Evolutionary conservation across 2,329 filamentous ascomycete species (phyloP).

Genomic region (Teratosphaeria pseudoeucalypti): DNA sequence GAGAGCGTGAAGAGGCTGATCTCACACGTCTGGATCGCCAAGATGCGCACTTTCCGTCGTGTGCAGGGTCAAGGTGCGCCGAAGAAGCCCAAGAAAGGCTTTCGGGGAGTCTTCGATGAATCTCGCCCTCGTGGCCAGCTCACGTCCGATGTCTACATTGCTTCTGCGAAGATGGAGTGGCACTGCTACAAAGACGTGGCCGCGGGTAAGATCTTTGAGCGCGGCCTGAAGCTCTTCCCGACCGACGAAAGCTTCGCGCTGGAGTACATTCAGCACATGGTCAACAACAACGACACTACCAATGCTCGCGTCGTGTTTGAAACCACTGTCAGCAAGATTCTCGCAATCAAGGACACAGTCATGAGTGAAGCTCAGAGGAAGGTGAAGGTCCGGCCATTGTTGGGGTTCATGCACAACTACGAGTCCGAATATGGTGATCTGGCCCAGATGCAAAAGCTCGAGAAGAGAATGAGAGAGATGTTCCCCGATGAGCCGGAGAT

Average conservation of each 20-base stretch:
- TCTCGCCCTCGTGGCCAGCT: conserved; percentile 78
- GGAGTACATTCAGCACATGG: conserved; percentile 90
- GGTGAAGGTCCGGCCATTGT: conserved; percentile 69
- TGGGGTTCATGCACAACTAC: conserved; percentile 87
- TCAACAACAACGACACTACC: conserved; percentile 81
- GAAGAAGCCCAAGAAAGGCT: conserved; percentile 51
- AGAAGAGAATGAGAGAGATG: conserved; percentile 86
- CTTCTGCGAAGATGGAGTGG: conserved; percentile 84
- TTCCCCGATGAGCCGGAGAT: conserved; percentile 79
- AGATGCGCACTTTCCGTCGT: conserved; percentile 87
- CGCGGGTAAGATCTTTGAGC: conserved; percentile 90
- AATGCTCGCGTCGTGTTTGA: conserved; percentile 95
- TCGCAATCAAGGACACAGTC: conserved; percentile 43
- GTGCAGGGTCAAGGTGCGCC: conserved; percentile 69
- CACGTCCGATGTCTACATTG: conserved; percentile 90
- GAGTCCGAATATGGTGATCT: conserved; percentile 92
- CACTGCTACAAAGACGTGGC: conserved; percentile 91
- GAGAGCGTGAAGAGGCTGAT: conserved; percentile 72
- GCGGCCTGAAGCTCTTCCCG: conserved; percentile 84
- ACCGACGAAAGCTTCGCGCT: conserved; percentile 89
- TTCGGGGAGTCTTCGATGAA: conserved; percentile 80
- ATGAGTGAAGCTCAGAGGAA: conserved; percentile 24
- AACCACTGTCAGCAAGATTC: conserved; percentile 73
- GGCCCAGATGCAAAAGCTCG: conserved; percentile 78
- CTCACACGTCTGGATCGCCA: conserved; percentile 87